Evolutionary conservation across 371 early-diverging fungal species (phyloP).

Genomic region (Parasitella parasitica): DNA sequence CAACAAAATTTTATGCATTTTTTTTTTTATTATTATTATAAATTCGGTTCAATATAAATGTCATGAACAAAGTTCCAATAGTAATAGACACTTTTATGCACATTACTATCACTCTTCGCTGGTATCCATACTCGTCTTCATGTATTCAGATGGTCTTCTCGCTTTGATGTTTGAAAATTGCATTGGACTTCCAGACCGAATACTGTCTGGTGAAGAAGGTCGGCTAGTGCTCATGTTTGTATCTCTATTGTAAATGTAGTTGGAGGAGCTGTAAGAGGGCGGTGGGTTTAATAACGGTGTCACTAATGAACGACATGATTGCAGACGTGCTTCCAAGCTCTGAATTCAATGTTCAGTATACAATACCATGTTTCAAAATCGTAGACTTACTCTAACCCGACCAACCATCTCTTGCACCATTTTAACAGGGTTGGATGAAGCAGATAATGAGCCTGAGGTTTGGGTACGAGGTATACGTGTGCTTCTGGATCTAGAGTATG

Average conservation of each 20-base stretch:
- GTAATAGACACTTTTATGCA: background rate
- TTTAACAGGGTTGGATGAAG: conserved; percentile 58
- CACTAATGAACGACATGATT: conserved; percentile 65
- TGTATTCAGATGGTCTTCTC: conserved; percentile 48
- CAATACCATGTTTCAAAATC: too few relatives aligned
- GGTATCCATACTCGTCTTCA: conserved; percentile 33
- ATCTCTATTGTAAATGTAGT: conserved; percentile 23
- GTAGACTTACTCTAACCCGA: conserved; percentile 58
- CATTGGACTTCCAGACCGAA: conserved; percentile 40
- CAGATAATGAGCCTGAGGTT: conserved; percentile 21
- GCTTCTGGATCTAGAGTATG: conserved; percentile 27
- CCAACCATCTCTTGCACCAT: conserved; percentile 76
- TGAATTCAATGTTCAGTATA: conserved; percentile 8
- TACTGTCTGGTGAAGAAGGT: conserved; percentile 36
- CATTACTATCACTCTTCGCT: conserved; percentile 16
- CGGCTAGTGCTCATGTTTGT: conserved; percentile 19
- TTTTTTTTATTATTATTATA: too few relatives aligned
- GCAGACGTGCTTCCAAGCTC: conserved; percentile 65
- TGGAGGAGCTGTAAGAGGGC: conserved; percentile 49
- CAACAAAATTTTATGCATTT: too few relatives aligned
- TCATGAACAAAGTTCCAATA: too few relatives aligned
- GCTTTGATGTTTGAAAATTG: conserved; percentile 46
- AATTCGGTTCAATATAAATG: too few relatives aligned
- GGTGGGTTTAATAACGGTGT: conserved; percentile 67
- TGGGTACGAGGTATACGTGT: conserved; percentile 40